These are phyloP conservation scores for Saccharomycopsis synnaedendra DNA, from an alignment of 805 yeast genomes.

Conservation along the genomic window DNA sequence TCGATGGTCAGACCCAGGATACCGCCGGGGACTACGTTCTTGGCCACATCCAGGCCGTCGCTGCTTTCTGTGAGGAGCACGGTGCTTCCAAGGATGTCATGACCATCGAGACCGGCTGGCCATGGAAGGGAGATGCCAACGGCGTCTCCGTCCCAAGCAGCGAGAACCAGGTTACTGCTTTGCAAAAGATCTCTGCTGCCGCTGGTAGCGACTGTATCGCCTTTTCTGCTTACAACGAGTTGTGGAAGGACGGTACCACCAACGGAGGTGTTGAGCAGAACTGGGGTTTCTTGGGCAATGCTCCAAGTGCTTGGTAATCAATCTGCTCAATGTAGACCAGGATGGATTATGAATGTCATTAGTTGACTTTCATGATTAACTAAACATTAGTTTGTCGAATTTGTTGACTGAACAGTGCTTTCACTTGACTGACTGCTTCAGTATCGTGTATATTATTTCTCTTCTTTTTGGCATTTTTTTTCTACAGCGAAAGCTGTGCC, in stretches of 20 bases:
- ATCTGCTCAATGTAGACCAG: background rate
- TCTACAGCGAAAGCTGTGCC: background rate
- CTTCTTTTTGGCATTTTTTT: background rate
- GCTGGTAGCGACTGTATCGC: conserved; percentile 40
- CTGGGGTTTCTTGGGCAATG: conserved; percentile 16
- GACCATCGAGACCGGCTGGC: conserved; percentile 65
- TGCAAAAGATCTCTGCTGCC: conserved; percentile 34
- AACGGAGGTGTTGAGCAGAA: conserved; percentile 45
- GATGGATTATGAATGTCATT: background rate
- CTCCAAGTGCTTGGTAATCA: conserved; percentile 15
- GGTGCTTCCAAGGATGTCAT: conserved; percentile 28
- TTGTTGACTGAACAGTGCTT: background rate
- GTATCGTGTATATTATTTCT: background rate
- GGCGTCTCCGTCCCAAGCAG: conserved; percentile 46
- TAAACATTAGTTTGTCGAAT: background rate
- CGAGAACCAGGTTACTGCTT: conserved; percentile 39
- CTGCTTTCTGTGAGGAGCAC: conserved; percentile 15
- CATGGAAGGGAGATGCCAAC: conserved; percentile 43
- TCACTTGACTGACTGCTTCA: background rate
- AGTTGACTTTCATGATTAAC: background rate
- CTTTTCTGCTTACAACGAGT: conserved; percentile 53
- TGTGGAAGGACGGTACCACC: conserved; percentile 50
- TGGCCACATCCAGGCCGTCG: conserved; percentile 16
- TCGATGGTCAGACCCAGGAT: conserved; percentile 19
- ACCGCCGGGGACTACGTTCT: conserved; percentile 17